Evolutionary conservation across 371 early-diverging fungal species (phyloP), one percentile per base, ranked within the genome.

Genomic region (Mortierella sp.): DNA sequence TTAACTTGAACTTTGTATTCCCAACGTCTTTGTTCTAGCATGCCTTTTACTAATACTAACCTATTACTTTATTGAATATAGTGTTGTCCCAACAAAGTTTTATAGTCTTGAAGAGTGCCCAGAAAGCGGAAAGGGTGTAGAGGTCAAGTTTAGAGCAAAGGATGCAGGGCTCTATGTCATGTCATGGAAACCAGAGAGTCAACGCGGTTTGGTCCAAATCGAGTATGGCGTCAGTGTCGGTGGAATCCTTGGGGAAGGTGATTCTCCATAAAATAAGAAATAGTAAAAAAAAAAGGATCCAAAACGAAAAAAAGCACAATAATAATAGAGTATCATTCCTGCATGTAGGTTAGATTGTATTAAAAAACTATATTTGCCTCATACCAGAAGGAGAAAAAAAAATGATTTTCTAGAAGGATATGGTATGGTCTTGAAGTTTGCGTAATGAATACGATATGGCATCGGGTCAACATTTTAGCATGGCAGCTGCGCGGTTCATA

Each of bases 151-250:
- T 53, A 62, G 49, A 23, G 79, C 79, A 6, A 79, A 70, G 74
- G 66, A 63, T 32, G 79, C 79, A 17, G 79, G 79, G 23, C 31
- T 79, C 1, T 79, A 79, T 67, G 79, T 79, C 7, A 22, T 79
- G 22, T 79, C 74, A 49, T 79, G 79, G 79, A 79, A 73, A 56
- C 74, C 79, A 8, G 79, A 73, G 35, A 66, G 29, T 34, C 68
- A 68, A 56, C 74, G 74, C 15, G 79, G 79, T 5, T 37, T 79
- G 55, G 74, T 73, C 2, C 79, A 79, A 61, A 67, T 79, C 70
- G 79, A 79, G 64, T 79, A 79, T 42, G 79, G 79, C 35, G 79
- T 79, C 61, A 59, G 63, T 15, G 74, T 79, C 9, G 79, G 64
- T 63, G 79, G 79, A 22, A 63, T 79, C 61, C 54, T 66, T 3